Conservation (phyloP, 78 protist genomes). For the Creolimax fragrantissima region DNA sequence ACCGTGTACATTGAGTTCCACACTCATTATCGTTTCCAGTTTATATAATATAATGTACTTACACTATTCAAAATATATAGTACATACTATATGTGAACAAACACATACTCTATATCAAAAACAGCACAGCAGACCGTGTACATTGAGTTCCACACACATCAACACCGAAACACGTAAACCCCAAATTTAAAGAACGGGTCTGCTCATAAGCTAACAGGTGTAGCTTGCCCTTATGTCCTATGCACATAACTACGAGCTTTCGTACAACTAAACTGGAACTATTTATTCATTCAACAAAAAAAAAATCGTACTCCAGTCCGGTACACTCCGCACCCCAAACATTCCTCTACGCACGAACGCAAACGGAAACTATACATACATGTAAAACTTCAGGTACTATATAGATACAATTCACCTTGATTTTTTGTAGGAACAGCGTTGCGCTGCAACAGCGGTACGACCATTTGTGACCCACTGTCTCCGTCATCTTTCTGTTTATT, state of each 20-base stretch:
- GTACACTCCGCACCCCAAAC: too few relatives aligned
- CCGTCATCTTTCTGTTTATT: neutral
- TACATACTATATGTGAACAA: too few relatives aligned
- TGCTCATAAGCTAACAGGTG: too few relatives aligned
- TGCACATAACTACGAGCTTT: neutral
- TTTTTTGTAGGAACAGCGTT: neutral
- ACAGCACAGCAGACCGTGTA: too few relatives aligned
- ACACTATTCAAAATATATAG: neutral
- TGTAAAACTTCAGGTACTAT: neutral
- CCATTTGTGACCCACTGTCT: neutral
- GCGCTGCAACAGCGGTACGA: neutral
- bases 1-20: too few relatives aligned
- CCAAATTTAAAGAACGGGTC: too few relatives aligned
- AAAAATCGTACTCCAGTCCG: too few relatives aligned
- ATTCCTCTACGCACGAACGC: too few relatives aligned
- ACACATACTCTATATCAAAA: too few relatives aligned
- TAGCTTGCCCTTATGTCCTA: too few relatives aligned
- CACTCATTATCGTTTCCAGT: neutral
- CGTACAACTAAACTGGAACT: neutral
- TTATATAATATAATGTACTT: neutral
- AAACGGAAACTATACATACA: neutral
- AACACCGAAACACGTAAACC: too few relatives aligned
- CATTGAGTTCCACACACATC: too few relatives aligned
- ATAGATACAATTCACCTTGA: neutral
- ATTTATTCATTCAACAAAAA: neutral